A percentile compares a stretch with the other conserved stretches of the same genome.
Evolutionary conservation across 179 eudicot species (phyloP).

Genomic region (Heliamphora pulchella): DNA sequence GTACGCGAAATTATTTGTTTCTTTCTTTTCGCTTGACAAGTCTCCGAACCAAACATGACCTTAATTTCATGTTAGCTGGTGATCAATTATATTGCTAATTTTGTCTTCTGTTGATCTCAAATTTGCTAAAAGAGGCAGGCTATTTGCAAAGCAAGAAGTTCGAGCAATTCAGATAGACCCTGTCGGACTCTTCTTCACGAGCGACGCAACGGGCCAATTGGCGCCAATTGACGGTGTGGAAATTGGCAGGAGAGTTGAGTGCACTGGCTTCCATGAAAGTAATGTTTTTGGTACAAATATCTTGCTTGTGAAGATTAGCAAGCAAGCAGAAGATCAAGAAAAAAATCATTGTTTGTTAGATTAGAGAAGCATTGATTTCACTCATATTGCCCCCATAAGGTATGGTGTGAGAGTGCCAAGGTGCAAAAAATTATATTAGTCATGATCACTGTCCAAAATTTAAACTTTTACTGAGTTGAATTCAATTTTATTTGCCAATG

Average conservation of each 20-base stretch:
- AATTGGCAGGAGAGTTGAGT: background rate
- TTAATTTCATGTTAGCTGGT: no score
- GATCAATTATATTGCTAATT: no score
- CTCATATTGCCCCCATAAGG: background rate
- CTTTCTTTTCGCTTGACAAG: no score
- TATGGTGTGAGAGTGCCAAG: no score
- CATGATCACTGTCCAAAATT: no score
- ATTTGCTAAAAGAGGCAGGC: constrained; percentile 53
- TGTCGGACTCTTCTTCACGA: constrained; percentile 48
- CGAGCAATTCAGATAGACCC: constrained; percentile 34
- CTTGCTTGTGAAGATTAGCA: no score
- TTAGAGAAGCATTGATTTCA: background rate
- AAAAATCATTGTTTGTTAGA: no score
- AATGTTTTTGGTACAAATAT: no score
- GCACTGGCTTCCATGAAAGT: background rate
- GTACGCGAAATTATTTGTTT: no score
- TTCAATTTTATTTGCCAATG: background rate
- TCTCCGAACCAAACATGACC: no score
- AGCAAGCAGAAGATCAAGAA: no score
- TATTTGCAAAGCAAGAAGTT: constrained; percentile 35
- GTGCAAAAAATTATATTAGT: no score
- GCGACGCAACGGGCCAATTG: constrained; percentile 45
- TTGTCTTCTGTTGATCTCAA: constrained; percentile 18
- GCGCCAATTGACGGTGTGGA: background rate
- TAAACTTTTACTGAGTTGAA: background rate